A percentile compares a stretch with the other conserved stretches of the same genome.
These are phyloP conservation scores for Cryptococcus sp. DNA, from an alignment of 1,284 basidiomycete species.

Conservation along the genomic window DNA sequence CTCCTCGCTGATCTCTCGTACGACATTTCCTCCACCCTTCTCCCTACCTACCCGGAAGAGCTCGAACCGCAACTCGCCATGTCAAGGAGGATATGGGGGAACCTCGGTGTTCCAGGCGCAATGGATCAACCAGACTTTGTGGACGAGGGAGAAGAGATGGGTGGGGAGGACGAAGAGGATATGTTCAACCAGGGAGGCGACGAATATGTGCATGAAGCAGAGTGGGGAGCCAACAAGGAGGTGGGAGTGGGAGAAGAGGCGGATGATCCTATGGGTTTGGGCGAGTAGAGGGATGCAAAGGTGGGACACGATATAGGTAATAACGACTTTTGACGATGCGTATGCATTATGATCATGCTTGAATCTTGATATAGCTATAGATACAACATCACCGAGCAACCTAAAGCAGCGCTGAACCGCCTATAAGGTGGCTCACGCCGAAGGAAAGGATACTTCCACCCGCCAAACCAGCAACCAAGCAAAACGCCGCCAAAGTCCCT, in stretches of 20 bases:
- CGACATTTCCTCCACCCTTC: not conserved
- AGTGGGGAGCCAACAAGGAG: conserved; percentile 38
- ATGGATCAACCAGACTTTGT: not conserved
- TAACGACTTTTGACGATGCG: not conserved
- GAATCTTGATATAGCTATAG: no score
- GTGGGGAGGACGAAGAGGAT: conserved; percentile 34
- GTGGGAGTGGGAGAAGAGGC: conserved; percentile 37
- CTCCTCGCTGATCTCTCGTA: conserved; percentile 55
- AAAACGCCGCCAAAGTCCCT: conserved; percentile 72
- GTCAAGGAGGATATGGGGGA: not conserved
- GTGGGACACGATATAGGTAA: not conserved
- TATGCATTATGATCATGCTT: not conserved
- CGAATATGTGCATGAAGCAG: conserved; percentile 43
- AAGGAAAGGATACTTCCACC: conserved; percentile 72
- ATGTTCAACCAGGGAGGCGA: conserved; percentile 25
- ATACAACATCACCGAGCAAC: not conserved
- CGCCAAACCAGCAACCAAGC: conserved; percentile 66
- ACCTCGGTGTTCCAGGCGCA: not conserved
- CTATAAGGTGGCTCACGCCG: conserved; percentile 51
- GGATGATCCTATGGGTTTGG: conserved; percentile 17
- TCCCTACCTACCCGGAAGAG: conserved; percentile 16
- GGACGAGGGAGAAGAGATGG: conserved; percentile 24
- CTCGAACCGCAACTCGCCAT: conserved; percentile 20
- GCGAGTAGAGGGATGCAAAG: not conserved
- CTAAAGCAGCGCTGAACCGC: conserved; percentile 17